Evolutionary conservation across 331 rosid species (phyloP).

Genomic region (Malus hybrid): DNA sequence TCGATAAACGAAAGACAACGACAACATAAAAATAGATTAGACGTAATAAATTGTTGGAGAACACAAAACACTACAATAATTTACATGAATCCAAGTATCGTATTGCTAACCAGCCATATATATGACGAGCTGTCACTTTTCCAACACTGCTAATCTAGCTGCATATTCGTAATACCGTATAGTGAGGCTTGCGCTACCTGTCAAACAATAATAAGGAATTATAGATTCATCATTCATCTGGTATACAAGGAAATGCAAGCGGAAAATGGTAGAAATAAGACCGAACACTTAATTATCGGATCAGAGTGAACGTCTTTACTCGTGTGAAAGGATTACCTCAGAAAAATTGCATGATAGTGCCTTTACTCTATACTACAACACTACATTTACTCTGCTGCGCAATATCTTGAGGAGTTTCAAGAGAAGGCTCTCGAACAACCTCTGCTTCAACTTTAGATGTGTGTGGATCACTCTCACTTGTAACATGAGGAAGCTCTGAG

Average conservation of each 20-base stretch:
- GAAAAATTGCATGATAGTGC: slow-evolving; percentile 23
- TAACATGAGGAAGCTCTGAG: slow-evolving; percentile 34
- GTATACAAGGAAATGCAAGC: background rate
- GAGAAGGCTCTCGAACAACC: slow-evolving; percentile 47
- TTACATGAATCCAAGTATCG: no score
- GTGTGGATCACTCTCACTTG: slow-evolving; percentile 30
- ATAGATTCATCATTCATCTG: background rate
- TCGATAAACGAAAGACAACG: no score
- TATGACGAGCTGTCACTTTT: background rate
- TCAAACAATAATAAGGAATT: background rate
- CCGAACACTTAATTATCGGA: background rate
- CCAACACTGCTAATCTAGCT: background rate
- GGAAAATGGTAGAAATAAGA: background rate
- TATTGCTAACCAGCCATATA: no score
- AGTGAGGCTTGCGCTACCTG: background rate
- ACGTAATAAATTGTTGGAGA: no score
- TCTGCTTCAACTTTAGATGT: slow-evolving; percentile 36
- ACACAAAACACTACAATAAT: no score
- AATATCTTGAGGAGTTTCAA: slow-evolving; percentile 54
- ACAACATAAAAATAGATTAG: no score
- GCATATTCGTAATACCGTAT: background rate
- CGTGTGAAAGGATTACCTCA: slow-evolving; percentile 8
- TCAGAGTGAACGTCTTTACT: background rate
- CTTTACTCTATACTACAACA: slow-evolving; percentile 48
- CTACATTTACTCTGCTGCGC: slow-evolving; percentile 59